Evolutionary conservation across 1,284 basidiomycete species (phyloP), one percentile per base, ranked within the genome.

Genomic region (Boletellus deceptivus): DNA sequence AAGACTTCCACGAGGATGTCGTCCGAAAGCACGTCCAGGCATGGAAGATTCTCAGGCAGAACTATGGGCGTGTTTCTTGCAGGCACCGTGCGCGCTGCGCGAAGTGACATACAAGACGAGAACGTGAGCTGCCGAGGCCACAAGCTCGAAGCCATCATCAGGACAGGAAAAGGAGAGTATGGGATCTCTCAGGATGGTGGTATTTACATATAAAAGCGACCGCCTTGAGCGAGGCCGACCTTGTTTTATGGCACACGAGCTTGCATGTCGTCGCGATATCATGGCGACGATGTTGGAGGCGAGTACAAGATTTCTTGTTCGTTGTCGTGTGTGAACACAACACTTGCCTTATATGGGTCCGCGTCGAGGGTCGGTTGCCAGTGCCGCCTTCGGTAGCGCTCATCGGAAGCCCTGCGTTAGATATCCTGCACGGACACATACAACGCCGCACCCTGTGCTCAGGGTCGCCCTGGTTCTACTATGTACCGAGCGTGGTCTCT

Each of bases 1-100:
- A 80, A 75, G 29, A 85, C 72, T 36, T 72, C 80, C 45, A 84
- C 61, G 46, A 78, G 65, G 18, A 76, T 68, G 55, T 79, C 77
- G 46, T 73, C 62, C 6, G 70, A 63, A 31, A 75, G 64, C 65
- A 49, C 38, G 51, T 59, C 63, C 52, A 67, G 53, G 22, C 55
- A 63, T n/a, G 67, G 59, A 25, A 64, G 50, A 11, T 53, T 56
- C 46, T 56, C 49, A 4, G 51, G 53, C 25, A 52, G 49, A 31
- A 37, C 52, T 29, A 68, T 17, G 20, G 65, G 65, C 35, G 51
- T 46, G n/a, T 63, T 52, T 67, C 65, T 68, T 13, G 65, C 53
- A 14, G 62, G 45, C 3, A 48, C 54, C 22, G 44, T 20, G 35
- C 50, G 54, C 8, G 45, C 54, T 33, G 52, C 49, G 48, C 47